Evolutionary conservation across 2,329 filamentous ascomycete species (phyloP), one percentile per base, ranked within the genome.

Genomic region (Penicillium sp.): DNA sequence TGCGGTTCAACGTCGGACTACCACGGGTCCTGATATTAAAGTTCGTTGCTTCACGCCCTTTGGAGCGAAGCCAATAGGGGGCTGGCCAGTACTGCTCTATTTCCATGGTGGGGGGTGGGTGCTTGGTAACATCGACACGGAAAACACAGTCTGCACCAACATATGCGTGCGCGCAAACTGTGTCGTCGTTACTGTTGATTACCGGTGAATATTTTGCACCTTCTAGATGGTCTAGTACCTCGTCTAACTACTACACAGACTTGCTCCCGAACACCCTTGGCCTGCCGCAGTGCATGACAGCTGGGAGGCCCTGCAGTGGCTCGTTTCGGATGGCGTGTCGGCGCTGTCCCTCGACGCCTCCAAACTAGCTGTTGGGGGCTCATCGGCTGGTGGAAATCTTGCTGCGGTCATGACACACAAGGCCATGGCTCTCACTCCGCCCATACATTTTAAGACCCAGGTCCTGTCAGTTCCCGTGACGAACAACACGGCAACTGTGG

Each of bases 21-120:
- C 79, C 50, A 68, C 76, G n/a, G 84, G 84, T 0, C 82, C 82
- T 0, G 74, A 81, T 21, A 71, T 87, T 17, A 66, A 64, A 1
- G 68, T 86, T 13, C 78, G 85, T n/a, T 79, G 76, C 35, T 87
- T 87, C 65, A 85, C 80, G 1, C 85, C 85, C 0, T 69, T 72
- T 5, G 82, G 81, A 0, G 64, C 75, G 6, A 75, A 62, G 13
- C 84, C 84, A 0, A 72, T 67, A 0, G 67, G 65, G 0, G 85
- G 85, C 26, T 87, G 85, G 85, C 85, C 85, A 2, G 79, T 83
- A 7, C 80, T 84, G 70, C 66, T 87, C 3, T 88, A 85, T 70
- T 85, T 81, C 67, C 85, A 88, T 66, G 85, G 85, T 5, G 85
- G 85, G 1, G 85, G 85, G 3, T 87, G 84, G 84, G 84, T 87